phyloP scores from a whole-genome alignment of 495 filamentous ascomycete genomes.

The Thermothielavioides terrestris region DNA sequence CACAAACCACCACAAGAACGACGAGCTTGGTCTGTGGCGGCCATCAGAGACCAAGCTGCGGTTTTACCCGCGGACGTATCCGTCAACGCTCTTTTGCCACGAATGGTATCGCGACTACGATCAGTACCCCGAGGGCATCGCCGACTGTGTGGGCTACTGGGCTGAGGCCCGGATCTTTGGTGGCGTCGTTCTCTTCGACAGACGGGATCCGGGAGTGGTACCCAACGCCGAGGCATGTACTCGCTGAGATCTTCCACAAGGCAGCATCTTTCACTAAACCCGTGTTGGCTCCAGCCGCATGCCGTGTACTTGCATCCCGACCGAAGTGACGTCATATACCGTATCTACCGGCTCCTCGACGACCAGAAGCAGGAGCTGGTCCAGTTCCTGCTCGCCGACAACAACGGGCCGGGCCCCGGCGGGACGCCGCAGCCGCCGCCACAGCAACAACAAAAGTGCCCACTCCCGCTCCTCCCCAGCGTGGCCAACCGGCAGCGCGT shows the following conservation, averaged over 20 bases:
- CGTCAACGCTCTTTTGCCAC: background rate
- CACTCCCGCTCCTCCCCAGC: slow-evolving; percentile 10
- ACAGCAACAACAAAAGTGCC: no score
- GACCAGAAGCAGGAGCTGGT: slow-evolving; percentile 8
- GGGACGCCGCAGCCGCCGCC: no score
- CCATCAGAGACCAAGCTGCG: background rate
- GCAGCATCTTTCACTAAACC: background rate
- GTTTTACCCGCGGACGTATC: background rate
- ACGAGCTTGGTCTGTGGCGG: background rate
- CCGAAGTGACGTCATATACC: slow-evolving; percentile 1
- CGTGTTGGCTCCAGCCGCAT: background rate
- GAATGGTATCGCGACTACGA: background rate
- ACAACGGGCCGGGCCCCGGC: background rate
- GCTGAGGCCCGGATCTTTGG: background rate
- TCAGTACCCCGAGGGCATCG: background rate
- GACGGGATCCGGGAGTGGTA: background rate
- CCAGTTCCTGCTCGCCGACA: slow-evolving; percentile 11
- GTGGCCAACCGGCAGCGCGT: slow-evolving; percentile 6
- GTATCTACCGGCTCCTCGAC: slow-evolving; percentile 16
- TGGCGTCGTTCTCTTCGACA: background rate
- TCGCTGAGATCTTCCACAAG: no score
- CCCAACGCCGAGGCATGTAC: background rate
- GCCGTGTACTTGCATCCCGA: slow-evolving; percentile 16
- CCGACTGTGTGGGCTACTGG: background rate
- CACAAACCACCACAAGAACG: background rate